phyloP scores from a whole-genome alignment of 2,329 filamentous ascomycete genomes.

The Coniochaeta pulveracea region DNA sequence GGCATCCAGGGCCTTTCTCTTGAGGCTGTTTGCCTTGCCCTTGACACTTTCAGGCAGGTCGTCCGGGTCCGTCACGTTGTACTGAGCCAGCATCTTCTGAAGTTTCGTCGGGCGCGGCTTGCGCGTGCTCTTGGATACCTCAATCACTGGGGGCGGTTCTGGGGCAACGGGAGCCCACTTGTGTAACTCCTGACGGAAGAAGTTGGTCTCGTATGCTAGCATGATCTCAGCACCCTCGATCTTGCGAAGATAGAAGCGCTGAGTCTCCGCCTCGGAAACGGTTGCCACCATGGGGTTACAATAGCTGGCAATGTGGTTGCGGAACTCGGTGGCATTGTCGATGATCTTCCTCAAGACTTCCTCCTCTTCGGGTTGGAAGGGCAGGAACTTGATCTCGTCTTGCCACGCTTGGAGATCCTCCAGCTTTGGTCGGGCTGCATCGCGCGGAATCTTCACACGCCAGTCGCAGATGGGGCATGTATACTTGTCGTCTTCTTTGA shows the following conservation, averaged over 20 bases:
- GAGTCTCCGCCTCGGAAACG: constrained; percentile 74
- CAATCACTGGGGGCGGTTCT: constrained; percentile 71
- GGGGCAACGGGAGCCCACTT: constrained; percentile 89
- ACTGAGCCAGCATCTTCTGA: constrained; percentile 83
- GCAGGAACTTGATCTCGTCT: constrained; percentile 67
- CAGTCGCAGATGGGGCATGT: constrained; percentile 98
- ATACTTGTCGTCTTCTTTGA: constrained; percentile 97
- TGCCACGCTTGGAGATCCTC: constrained; percentile 80
- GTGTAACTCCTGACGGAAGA: constrained; percentile 89
- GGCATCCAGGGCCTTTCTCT: constrained; percentile 57
- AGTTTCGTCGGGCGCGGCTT: constrained; percentile 95
- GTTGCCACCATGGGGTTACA: constrained; percentile 75
- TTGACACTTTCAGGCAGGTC: constrained; percentile 76
- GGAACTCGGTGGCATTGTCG: constrained; percentile 72
- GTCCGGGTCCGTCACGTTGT: constrained; percentile 82
- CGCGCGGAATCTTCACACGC: constrained; percentile 90
- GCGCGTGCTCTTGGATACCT: constrained; percentile 80
- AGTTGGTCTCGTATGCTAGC: constrained; percentile 89
- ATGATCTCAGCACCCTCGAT: constrained; percentile 95
- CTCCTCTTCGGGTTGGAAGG: constrained; percentile 95
- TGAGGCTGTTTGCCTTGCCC: constrained; percentile 62
- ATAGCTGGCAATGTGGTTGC: constrained; percentile 67
- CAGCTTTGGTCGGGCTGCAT: constrained; percentile 88
- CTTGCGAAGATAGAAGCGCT: constrained; percentile 92
- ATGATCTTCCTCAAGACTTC: constrained; percentile 78